Evolutionary conservation across 2,329 filamentous ascomycete genomes (phyloP).

Genomic region (Alternaria metachromatica): DNA sequence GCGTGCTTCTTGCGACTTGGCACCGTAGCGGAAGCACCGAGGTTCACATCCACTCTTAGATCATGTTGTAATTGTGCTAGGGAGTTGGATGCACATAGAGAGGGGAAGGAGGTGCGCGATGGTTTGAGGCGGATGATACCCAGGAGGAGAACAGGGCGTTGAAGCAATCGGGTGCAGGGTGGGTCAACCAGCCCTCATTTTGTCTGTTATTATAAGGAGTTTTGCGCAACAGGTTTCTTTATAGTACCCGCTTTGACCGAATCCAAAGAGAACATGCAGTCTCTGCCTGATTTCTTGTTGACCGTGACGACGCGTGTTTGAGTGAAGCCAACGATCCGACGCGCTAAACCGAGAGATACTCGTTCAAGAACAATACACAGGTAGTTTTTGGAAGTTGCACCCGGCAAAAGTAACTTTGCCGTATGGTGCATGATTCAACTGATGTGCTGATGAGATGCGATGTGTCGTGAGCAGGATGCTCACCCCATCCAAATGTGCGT

Average conservation of each 20-base stretch:
- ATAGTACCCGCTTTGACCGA: not conserved
- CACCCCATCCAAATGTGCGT: not conserved
- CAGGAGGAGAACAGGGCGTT: not conserved
- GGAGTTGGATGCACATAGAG: not conserved
- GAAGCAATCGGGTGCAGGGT: not conserved
- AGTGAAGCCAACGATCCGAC: not conserved
- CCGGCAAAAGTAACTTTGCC: not conserved
- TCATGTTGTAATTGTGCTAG: not conserved
- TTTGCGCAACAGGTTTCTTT: not conserved
- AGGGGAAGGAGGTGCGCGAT: not conserved
- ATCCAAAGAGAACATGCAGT: not conserved
- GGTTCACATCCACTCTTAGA: conserved; percentile 50
- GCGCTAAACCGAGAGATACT: too few relatives aligned
- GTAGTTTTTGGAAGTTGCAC: not conserved
- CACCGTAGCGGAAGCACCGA: conserved; percentile 57
- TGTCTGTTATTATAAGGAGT: not conserved
- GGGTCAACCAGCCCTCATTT: not conserved
- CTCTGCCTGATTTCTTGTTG: not conserved
- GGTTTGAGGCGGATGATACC: conserved; percentile 15
- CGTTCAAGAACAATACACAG: not conserved
- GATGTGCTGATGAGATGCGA: not conserved
- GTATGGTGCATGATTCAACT: not conserved
- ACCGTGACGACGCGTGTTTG: not conserved
- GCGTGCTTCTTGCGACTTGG: conserved; percentile 55
- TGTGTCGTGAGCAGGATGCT: not conserved